Evolutionary conservation across 2,329 filamentous ascomycete species (phyloP).

Genomic region (Fusarium beomiforme): DNA sequence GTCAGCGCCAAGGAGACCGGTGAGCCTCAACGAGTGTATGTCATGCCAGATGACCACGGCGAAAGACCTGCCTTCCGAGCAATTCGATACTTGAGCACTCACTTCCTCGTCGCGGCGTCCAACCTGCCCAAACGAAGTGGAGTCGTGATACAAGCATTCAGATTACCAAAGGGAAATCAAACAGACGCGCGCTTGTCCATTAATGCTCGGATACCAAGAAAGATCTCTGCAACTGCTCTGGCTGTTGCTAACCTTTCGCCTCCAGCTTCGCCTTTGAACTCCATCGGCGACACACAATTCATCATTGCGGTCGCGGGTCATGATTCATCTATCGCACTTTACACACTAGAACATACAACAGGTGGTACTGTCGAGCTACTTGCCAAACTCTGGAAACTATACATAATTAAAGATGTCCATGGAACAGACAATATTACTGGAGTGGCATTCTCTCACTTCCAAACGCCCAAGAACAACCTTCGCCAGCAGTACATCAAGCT

Average conservation of each 20-base stretch:
- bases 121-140: slow-evolving; percentile 70
- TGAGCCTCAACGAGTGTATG: slow-evolving; percentile 65
- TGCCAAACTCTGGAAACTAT: slow-evolving; percentile 61
- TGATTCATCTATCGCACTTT: slow-evolving; percentile 80
- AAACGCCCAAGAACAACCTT: slow-evolving; percentile 59
- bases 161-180: slow-evolving; percentile 56
- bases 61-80: slow-evolving; percentile 64
- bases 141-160: slow-evolving; percentile 65
- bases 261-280: slow-evolving; percentile 58
- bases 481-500: slow-evolving; percentile 68
- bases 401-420: slow-evolving; percentile 65
- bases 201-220: slow-evolving; percentile 68
- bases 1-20: slow-evolving; percentile 58
- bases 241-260: slow-evolving; percentile 77
- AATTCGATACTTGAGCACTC: slow-evolving; percentile 67
- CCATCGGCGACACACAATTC: slow-evolving; percentile 76
- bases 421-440: slow-evolving; percentile 65
- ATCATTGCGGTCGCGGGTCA: slow-evolving; percentile 83
- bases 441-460: slow-evolving; percentile 67
- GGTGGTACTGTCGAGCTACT: slow-evolving; percentile 60
- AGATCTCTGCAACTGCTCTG: slow-evolving; percentile 79
- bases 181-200: slow-evolving; percentile 60
- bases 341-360: slow-evolving; percentile 76
- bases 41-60: slow-evolving; percentile 60
- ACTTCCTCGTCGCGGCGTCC: slow-evolving; percentile 66